Conservation (phyloP, 2,329 filamentous ascomycete genomes). For the Thermothelomyces thermophilus region DNA sequence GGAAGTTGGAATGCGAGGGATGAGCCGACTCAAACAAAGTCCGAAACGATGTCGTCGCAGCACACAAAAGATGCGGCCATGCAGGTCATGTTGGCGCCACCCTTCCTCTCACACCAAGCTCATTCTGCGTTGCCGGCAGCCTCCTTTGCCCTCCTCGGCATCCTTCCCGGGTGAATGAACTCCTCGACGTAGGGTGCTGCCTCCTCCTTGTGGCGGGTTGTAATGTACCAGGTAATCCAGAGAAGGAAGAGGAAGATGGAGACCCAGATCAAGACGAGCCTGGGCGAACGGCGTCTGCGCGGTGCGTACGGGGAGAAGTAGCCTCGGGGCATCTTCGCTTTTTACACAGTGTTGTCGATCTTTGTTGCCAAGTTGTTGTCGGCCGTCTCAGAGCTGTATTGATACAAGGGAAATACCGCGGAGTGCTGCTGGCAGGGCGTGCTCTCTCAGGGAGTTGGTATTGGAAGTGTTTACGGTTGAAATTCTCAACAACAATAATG, state of each 20-base stretch:
- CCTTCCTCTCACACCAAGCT: no score
- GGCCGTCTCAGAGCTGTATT: neutral
- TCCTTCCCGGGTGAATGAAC: slow-evolving; percentile 10
- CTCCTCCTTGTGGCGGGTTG: slow-evolving; percentile 16
- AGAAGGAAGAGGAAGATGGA: slow-evolving; percentile 18
- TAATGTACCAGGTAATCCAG: slow-evolving; percentile 22
- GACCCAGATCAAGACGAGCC: slow-evolving; percentile 22
- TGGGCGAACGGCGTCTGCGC: slow-evolving; percentile 16
- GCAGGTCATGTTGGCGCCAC: no score
- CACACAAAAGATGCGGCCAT: no score
- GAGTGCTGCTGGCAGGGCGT: neutral
- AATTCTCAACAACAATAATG: no score
- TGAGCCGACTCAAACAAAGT: no score
- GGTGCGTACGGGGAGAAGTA: slow-evolving; percentile 20
- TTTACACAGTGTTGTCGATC: neutral
- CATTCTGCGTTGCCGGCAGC: neutral
- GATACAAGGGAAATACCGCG: neutral
- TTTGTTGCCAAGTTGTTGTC: neutral
- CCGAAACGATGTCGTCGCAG: no score
- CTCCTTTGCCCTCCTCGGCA: neutral
- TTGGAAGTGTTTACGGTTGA: neutral
- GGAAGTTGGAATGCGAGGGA: no score
- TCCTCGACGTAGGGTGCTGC: slow-evolving; percentile 14
- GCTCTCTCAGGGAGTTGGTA: neutral
- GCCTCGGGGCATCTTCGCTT: slow-evolving; percentile 3